phyloP scores from a whole-genome alignment of 1,284 basidiomycete species.

The Megacollybia platyphylla region DNA sequence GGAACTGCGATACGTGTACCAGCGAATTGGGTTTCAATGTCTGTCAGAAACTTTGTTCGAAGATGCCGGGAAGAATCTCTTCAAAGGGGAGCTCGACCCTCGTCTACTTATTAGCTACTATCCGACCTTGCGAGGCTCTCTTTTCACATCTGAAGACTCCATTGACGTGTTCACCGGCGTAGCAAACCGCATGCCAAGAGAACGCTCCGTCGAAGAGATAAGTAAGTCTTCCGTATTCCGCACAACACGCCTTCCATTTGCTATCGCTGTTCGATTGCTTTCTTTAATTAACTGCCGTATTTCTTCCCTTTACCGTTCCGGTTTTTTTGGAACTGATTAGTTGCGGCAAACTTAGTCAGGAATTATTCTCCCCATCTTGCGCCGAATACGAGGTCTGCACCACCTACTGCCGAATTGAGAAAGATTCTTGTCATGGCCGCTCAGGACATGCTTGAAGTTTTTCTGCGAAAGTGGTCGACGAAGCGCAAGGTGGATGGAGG shows the following conservation, averaged over 20 bases:
- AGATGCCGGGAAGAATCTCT: slow-evolving; percentile 64
- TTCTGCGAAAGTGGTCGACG: slow-evolving; percentile 37
- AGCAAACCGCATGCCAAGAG: slow-evolving; percentile 46
- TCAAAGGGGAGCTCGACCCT: slow-evolving; percentile 64
- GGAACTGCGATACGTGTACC: slow-evolving; percentile 64
- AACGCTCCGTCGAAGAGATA: slow-evolving; percentile 57
- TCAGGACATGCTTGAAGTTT: slow-evolving; percentile 52
- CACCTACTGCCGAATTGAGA: slow-evolving; percentile 54
- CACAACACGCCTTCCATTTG: slow-evolving; percentile 10
- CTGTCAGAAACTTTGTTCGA: slow-evolving; percentile 64
- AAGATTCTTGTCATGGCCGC: slow-evolving; percentile 47
- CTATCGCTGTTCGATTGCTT: slow-evolving; percentile 13
- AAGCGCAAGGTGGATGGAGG: slow-evolving; percentile 13
- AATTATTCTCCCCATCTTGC: slow-evolving; percentile 80
- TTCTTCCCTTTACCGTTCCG: slow-evolving; percentile 14
- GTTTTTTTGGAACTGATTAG: slow-evolving; percentile 53
- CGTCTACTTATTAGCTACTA: slow-evolving; percentile 67
- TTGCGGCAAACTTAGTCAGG: slow-evolving; percentile 77
- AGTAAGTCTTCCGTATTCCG: slow-evolving; percentile 39
- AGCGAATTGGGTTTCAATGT: slow-evolving; percentile 64
- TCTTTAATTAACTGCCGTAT: slow-evolving; percentile 15
- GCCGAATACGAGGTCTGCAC: slow-evolving; percentile 56
- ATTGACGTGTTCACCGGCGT: slow-evolving; percentile 58
- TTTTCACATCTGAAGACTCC: slow-evolving; percentile 34
- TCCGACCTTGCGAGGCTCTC: slow-evolving; percentile 49